phyloP scores from a whole-genome alignment of 345 rosid species.

The Murraya paniculata region DNA sequence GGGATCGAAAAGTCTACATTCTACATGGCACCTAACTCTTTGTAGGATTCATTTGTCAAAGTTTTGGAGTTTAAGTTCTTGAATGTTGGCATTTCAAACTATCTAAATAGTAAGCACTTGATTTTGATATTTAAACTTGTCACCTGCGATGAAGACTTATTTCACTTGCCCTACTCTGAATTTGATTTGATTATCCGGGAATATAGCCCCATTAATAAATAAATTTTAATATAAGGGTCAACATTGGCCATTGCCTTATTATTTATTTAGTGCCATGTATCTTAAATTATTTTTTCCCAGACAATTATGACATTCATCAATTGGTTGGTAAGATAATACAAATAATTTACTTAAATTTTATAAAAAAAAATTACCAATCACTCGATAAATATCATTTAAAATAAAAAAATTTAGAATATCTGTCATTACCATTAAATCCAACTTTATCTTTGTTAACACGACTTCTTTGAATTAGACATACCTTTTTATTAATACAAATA shows the following conservation, averaged over 20 bases:
- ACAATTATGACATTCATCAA: no score
- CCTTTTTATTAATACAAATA: no score
- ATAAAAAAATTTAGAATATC: no score
- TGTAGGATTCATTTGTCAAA: conserved; percentile 16
- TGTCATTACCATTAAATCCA: rapidly evolving
- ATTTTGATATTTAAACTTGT: background rate
- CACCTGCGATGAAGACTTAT: background rate
- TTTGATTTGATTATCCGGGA: background rate
- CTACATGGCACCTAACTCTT: background rate
- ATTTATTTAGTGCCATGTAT: no score
- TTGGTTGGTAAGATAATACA: no score
- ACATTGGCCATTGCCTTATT: no score
- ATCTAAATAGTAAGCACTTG: background rate
- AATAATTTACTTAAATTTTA: no score
- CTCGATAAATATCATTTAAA: no score
- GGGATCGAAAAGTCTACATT: background rate
- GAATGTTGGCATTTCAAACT: background rate
- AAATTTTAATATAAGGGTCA: background rate
- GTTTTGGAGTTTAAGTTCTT: background rate
- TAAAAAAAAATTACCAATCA: no score
- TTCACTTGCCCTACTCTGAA: background rate
- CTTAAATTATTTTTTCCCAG: rapidly evolving
- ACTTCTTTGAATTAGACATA: no score
- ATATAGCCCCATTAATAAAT: background rate
- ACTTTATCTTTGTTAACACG: no score